These are phyloP conservation scores for thale cress (Arabidopsis thaliana) DNA, from an alignment of 345 rosid genomes.

Conservation along the genomic window TAIR10.1 NC_003075.7:14068501-14069000, in stretches of 20 bases:
- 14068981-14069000: conserved; percentile 70
- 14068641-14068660: conserved; percentile 94
- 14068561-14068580: conserved; percentile 97
- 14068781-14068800: conserved; percentile 95
- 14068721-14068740: conserved; percentile 24
- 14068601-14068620: conserved; percentile 87
- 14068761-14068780: conserved; percentile 69
- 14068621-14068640: conserved; percentile 90
- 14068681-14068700: conserved; percentile 43
- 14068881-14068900: conserved; percentile 98
- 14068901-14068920: conserved; percentile 91
- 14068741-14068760: conserved; percentile 18
- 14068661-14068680: conserved; percentile 94
- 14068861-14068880: conserved; percentile 81
- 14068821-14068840: conserved; percentile 83
- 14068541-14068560: conserved; percentile 27
- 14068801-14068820: conserved; percentile 88
- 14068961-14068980: conserved; percentile 72
- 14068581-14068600: conserved; percentile 98
- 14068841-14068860: conserved; percentile 86
- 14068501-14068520: conserved; percentile 37
- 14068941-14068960: conserved; percentile 81
- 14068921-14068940: conserved; percentile 84
- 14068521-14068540: conserved; percentile 25
- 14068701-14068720: conserved; percentile 31